Conservation (phyloP, 345 rosid species). For the Durio zibethinus region DNA sequence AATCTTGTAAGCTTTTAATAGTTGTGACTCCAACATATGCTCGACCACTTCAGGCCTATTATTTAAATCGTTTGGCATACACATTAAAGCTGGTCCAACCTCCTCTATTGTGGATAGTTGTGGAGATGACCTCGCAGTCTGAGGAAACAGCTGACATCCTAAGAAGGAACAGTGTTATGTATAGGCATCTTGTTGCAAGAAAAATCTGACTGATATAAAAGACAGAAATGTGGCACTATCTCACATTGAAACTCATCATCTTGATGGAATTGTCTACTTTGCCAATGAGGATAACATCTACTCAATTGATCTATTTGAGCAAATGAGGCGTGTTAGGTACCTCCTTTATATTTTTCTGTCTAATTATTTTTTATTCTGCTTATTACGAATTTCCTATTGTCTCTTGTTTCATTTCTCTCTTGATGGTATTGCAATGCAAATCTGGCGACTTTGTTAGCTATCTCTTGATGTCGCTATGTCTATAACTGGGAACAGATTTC, state of each 20-base stretch:
- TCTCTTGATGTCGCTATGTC: neutral
- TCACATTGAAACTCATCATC: slow-evolving; percentile 59
- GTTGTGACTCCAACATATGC: slow-evolving; percentile 49
- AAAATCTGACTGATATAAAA: slow-evolving; percentile 43
- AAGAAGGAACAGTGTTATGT: slow-evolving; percentile 50
- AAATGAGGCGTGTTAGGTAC: slow-evolving; percentile 60
- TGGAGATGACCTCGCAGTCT: slow-evolving; percentile 55
- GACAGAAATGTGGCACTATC: slow-evolving; percentile 47
- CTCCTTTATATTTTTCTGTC: neutral
- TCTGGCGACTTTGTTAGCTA: neutral
- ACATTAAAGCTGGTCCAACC: slow-evolving; percentile 46
- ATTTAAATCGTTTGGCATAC: slow-evolving; percentile 48
- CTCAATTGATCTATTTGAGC: slow-evolving; percentile 43
- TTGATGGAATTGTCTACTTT: slow-evolving; percentile 60
- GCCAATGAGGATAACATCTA: slow-evolving; percentile 49
- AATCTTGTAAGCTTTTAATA: slow-evolving; percentile 44
- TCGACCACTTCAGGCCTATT: slow-evolving; percentile 42
- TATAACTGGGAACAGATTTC: neutral
- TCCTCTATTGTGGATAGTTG: slow-evolving; percentile 69
- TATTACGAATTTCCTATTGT: neutral
- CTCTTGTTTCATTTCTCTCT: neutral
- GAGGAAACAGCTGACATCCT: slow-evolving; percentile 50
- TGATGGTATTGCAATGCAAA: neutral
- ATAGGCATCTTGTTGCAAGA: slow-evolving; percentile 58
- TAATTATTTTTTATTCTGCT: neutral